These are phyloP conservation scores for Straminergon stramineum DNA, from an alignment of 225 moss, liverwort and hornwort species.

Conservation along the genomic window DNA sequence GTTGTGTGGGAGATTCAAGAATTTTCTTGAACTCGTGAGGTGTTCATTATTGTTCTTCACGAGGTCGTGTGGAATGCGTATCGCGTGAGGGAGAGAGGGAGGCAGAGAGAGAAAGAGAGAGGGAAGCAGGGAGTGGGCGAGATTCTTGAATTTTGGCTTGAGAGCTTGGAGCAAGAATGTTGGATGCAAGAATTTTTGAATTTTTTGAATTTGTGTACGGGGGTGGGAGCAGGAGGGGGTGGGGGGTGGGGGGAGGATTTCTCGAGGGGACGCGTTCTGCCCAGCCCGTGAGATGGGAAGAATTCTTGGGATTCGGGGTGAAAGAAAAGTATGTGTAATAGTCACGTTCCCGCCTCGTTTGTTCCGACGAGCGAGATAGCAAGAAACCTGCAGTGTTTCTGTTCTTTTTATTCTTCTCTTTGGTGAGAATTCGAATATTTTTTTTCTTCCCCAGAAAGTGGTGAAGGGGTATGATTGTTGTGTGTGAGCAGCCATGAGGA, in stretches of 20 bases:
- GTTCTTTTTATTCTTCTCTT: neutral
- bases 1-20: too few species aligned
- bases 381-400: neutral
- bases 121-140: neutral
- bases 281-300: neutral
- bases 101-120: neutral
- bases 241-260: neutral
- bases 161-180: neutral
- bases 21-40: neutral
- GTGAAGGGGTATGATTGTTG: neutral
- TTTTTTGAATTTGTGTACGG: neutral
- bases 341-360: neutral
- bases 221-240: neutral
- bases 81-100: neutral
- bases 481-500: slow-evolving; percentile 53
- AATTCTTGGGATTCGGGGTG: neutral
- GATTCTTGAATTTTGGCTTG: neutral
- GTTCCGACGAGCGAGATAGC: neutral
- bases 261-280: neutral
- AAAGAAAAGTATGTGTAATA: neutral
- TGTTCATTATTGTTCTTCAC: neutral
- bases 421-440: neutral
- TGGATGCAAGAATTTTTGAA: neutral
- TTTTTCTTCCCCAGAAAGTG: neutral
- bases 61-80: neutral